These are phyloP conservation scores for Thermothelomyces thermophilus DNA, from an alignment of 2,329 filamentous ascomycete species.

Conservation along the genomic window DNA sequence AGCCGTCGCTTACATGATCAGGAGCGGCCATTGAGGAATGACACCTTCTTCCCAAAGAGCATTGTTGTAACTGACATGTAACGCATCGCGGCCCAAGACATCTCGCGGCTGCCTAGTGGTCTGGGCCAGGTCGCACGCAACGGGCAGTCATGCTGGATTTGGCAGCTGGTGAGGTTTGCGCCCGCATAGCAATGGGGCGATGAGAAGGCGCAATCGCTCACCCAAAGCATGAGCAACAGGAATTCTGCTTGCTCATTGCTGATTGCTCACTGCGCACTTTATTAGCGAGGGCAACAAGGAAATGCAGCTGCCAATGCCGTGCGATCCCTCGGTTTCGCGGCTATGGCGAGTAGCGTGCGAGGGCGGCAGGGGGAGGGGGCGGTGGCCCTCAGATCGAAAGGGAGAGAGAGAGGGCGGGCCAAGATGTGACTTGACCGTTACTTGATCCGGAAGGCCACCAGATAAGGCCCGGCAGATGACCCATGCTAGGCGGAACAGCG, in stretches of 20 bases:
- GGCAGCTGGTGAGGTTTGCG: slow-evolving; percentile 5
- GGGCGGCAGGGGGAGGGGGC: too few species aligned
- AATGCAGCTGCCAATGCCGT: neutral
- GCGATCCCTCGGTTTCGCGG: neutral
- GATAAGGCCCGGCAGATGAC: slow-evolving; percentile 17
- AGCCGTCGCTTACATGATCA: neutral
- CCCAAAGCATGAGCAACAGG: neutral
- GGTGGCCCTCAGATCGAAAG: neutral
- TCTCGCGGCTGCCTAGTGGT: neutral
- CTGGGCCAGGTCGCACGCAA: neutral
- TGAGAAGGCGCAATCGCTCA: neutral
- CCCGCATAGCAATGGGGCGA: neutral
- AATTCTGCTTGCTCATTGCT: too few species aligned
- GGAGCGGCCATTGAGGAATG: neutral
- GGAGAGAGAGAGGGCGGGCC: neutral
- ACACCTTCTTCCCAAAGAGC: slow-evolving; percentile 8
- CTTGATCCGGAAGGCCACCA: slow-evolving; percentile 19
- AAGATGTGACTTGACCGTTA: slow-evolving; percentile 8
- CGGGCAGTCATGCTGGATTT: slow-evolving; percentile 8
- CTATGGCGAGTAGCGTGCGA: neutral
- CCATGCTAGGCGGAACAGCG: slow-evolving; percentile 12
- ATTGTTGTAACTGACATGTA: neutral
- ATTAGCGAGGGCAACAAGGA: neutral
- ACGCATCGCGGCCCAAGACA: slow-evolving; percentile 3
- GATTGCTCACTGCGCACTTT: too few species aligned